These are phyloP conservation scores for Saccharomycopsis schoenii DNA, from an alignment of 805 yeast genomes.

Conservation along the genomic window DNA sequence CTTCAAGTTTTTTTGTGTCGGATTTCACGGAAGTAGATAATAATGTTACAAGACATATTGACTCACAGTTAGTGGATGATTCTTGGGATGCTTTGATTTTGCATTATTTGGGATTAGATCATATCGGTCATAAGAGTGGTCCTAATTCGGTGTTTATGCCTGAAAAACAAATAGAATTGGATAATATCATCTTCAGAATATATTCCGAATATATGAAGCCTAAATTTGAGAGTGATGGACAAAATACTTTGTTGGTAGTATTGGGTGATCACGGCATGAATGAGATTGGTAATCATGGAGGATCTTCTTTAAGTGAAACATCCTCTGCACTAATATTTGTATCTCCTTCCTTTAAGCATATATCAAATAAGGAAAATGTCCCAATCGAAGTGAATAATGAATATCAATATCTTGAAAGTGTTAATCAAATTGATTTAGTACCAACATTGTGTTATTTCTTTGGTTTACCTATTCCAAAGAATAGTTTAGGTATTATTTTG, in stretches of 20 bases:
- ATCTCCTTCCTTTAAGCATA: constrained; percentile 33
- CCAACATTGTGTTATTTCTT: constrained; percentile 57
- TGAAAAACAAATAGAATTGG: constrained; percentile 81
- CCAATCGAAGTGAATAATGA: constrained; percentile 33
- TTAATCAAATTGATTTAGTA: constrained; percentile 65
- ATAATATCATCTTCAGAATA: constrained; percentile 44
- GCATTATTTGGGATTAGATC: constrained; percentile 92
- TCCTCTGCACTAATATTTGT: constrained; percentile 70
- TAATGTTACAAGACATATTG: constrained; percentile 85
- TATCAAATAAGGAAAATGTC: constrained; percentile 23
- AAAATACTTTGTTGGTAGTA: constrained; percentile 56
- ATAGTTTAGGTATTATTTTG: constrained; percentile 65
- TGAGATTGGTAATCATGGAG: constrained; percentile 93
- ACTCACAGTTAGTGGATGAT: constrained; percentile 37
- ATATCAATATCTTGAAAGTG: constrained; percentile 41
- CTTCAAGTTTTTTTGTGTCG: constrained; percentile 87
- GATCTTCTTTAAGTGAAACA: constrained; percentile 87
- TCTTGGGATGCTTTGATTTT: constrained; percentile 81
- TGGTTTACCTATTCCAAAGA: constrained; percentile 59
- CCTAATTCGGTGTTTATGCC: constrained; percentile 75
- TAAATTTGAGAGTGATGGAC: constrained; percentile 37
- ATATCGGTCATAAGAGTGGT: constrained; percentile 97
- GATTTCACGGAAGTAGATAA: constrained; percentile 91
- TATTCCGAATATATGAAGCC: constrained; percentile 42
- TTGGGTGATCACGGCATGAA: constrained; percentile 97